Base-by-base conservation (phyloP, 2,329 filamentous ascomycete genomes). In the Sporothrix schenckii region DNA sequence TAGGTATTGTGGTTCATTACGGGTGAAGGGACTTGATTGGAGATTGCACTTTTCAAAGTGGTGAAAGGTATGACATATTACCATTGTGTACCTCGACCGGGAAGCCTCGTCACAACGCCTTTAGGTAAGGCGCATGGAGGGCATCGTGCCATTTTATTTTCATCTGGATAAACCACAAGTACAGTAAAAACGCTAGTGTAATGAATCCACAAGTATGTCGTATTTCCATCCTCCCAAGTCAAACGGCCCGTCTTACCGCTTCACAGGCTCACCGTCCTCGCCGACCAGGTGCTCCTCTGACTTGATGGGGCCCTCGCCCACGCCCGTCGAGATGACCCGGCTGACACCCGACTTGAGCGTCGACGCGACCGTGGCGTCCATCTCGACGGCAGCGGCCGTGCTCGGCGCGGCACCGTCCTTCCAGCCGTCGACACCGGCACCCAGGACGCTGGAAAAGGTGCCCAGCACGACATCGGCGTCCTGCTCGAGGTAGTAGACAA, bases 401-500 rank as follows among this genome's bases (percentile, higher is more conserved):
- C 14, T 88, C 80, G 49, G 83, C 34, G 83, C 81, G 21, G 1
- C 30, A 13, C 83, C 86, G 72, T 82, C 83, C 79, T 88, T 89
- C 93, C 89, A 98, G 52, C 92, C 92, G 10, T 87, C 85, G n/a
- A 90, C 85, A 44, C 83, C 85, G 39, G 83, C 80, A 1, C 81
- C 83, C 30, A 94, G 78, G 21, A 91, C 83, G 52, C 83, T 82
- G 82, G 92, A 91, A 81, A 99, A 91, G 0, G 89, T 87, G 10
- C 93, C 94, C 0, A 93, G 88, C 3, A 98, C 90, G 3, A 86
- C 80, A 54, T 86, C 85, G 73, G 89, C 86, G 75, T 97, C 87
- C 83, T 94, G 86, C 78, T 94, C 91, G 53, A 94, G 87, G 78
- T 97, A 98, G 84, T 99, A 99, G 66, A 99, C 89, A 66, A 99